A percentile compares a stretch with the other conserved stretches of the same genome.
phyloP scores from a whole-genome alignment of 2,329 filamentous ascomycete genomes.

The Lachnellula occidentalis region DNA sequence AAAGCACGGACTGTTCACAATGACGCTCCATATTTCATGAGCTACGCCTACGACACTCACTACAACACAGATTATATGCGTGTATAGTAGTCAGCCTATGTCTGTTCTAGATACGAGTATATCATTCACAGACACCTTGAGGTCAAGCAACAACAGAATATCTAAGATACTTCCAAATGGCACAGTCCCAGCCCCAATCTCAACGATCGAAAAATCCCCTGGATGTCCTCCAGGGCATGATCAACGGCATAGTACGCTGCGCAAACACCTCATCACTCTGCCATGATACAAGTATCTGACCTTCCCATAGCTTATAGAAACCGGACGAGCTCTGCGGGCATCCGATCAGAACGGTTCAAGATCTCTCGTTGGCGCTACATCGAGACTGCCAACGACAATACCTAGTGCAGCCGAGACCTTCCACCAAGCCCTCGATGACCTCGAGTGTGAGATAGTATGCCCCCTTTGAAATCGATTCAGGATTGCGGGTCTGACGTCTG shows the following conservation, averaged over 20 bases:
- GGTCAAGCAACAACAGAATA: no score
- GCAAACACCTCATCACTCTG: neutral
- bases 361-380: slow-evolving; percentile 28
- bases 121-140: no score
- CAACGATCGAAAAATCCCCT: slow-evolving; percentile 24
- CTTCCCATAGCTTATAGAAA: slow-evolving; percentile 47
- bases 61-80: no score
- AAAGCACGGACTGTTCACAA: no score
- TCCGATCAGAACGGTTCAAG: slow-evolving; percentile 42
- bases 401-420: slow-evolving; percentile 29
- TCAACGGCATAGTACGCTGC: slow-evolving; percentile 49
- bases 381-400: slow-evolving; percentile 22
- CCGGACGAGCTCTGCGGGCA: slow-evolving; percentile 50
- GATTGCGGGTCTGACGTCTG: slow-evolving; percentile 4
- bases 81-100: no score
- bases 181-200: slow-evolving; percentile 16
- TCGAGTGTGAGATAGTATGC: slow-evolving; percentile 53
- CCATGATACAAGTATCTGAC: slow-evolving; percentile 4
- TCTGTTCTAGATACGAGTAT: no score
- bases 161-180: slow-evolving; percentile 8
- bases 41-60: no score
- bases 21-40: no score
- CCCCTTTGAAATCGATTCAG: neutral
- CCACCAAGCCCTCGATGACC: slow-evolving; percentile 48
- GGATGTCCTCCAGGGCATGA: slow-evolving; percentile 43